These are phyloP conservation scores for Mycena vulgaris DNA, from an alignment of 768 basidiomycete species.

Conservation along the genomic window DNA sequence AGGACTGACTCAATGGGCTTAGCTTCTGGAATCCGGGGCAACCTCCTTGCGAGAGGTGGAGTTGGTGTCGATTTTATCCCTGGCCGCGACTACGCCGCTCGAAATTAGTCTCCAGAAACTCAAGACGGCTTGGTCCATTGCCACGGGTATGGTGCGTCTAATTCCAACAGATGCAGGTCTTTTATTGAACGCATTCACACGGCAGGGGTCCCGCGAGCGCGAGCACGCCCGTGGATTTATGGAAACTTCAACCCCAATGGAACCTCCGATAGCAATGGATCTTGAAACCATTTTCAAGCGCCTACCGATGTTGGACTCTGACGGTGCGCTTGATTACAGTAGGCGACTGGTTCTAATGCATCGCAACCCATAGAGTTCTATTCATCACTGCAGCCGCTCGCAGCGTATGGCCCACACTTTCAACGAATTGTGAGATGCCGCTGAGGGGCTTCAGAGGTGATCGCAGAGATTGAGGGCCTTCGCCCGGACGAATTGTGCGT, in stretches of 20 bases:
- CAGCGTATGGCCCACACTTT: constrained; percentile 10
- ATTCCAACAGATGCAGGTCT: neutral
- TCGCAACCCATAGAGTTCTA: constrained; percentile 21
- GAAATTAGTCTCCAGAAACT: neutral
- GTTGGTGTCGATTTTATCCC: constrained; percentile 10
- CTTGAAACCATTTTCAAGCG: constrained; percentile 6
- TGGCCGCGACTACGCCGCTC: neutral
- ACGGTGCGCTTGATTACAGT: constrained; percentile 1
- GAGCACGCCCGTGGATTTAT: constrained; percentile 33
- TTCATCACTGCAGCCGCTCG: constrained; percentile 23
- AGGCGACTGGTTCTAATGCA: neutral
- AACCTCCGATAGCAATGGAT: neutral
- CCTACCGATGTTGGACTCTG: constrained; percentile 5
- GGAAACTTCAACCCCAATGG: constrained; percentile 2
- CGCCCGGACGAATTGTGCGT: constrained; percentile 5
- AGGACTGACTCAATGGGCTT: neutral
- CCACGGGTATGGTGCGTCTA: constrained; percentile 1
- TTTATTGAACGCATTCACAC: neutral
- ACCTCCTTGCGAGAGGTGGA: constrained; percentile 19
- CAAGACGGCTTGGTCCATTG: constrained; percentile 1
- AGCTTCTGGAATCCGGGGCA: constrained; percentile 18
- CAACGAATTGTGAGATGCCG: constrained; percentile 23
- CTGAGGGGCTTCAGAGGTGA: constrained; percentile 18
- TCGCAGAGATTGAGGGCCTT: constrained; percentile 18
- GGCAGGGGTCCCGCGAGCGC: constrained; percentile 9